phyloP scores from a whole-genome alignment of 768 basidiomycete species.

The Psilocybe azurescens region DNA sequence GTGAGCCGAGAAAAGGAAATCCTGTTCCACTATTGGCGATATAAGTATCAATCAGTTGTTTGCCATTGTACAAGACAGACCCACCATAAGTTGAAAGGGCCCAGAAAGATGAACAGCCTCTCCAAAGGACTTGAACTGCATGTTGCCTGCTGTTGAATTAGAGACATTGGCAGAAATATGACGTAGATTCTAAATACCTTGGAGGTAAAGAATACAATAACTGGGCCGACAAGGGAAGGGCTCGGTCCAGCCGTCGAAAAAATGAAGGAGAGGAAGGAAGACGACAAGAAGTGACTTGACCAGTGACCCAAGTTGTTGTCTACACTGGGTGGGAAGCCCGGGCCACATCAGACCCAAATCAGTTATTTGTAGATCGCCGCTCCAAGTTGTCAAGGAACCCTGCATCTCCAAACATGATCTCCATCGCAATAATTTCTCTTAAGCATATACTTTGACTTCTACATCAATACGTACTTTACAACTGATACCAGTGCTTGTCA shows the following conservation, averaged over 20 bases:
- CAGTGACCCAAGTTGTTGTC: neutral
- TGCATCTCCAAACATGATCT: no score
- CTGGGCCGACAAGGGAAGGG: slow-evolving; percentile 28
- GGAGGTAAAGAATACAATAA: slow-evolving; percentile 27
- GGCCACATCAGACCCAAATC: slow-evolving; percentile 2
- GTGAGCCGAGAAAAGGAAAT: slow-evolving; percentile 73
- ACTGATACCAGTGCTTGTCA: slow-evolving; percentile 70
- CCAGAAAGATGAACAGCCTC: slow-evolving; percentile 23
- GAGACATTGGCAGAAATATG: neutral
- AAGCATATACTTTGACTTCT: neutral
- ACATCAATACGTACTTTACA: slow-evolving; percentile 35
- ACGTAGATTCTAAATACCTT: neutral
- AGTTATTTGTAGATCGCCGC: slow-evolving; percentile 5
- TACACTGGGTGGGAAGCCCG: neutral
- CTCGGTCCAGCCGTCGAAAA: slow-evolving; percentile 31
- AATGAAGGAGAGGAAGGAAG: slow-evolving; percentile 23
- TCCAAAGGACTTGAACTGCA: slow-evolving; percentile 24
- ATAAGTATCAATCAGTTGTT: neutral
- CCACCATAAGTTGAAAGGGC: slow-evolving; percentile 29
- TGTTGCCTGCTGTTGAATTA: slow-evolving; percentile 8
- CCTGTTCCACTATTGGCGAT: slow-evolving; percentile 60
- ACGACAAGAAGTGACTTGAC: slow-evolving; percentile 1
- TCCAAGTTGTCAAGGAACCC: slow-evolving; percentile 27
- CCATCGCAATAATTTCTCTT: slow-evolving; percentile 15
- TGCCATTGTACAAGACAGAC: neutral